Conservation (phyloP, 257 asterid genomes). For the Solanum raphanifolium region DNA sequence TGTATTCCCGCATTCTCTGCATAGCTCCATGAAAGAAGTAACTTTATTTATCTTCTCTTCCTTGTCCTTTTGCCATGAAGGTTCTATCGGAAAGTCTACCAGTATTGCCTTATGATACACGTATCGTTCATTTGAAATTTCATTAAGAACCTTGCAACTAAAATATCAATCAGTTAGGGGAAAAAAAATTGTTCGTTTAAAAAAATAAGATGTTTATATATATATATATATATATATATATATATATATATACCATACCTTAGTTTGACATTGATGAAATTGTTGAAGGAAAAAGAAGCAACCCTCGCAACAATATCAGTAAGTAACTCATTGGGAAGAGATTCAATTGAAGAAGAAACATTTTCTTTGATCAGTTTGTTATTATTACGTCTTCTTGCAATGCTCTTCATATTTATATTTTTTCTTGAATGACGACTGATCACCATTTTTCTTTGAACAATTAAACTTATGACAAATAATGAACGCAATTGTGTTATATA, state of each 20-base stretch:
- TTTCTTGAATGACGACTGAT: neutral
- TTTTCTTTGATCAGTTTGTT: neutral
- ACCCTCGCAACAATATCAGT: neutral
- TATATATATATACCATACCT: neutral
- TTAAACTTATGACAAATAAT: neutral
- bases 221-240: neutral
- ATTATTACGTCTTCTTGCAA: neutral
- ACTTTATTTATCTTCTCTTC: neutral
- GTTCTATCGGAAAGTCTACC: neutral
- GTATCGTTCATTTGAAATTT: neutral
- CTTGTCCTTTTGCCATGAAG: neutral
- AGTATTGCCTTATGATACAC: neutral
- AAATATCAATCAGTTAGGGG: neutral
- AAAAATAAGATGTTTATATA: neutral
- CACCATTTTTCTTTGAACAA: neutral
- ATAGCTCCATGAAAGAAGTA: neutral
- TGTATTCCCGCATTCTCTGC: neutral
- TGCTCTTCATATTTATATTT: neutral
- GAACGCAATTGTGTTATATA: neutral
- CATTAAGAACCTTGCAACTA: neutral
- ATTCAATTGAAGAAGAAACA: neutral
- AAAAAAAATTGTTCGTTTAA: neutral
- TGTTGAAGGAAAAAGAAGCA: neutral
- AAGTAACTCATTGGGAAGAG: neutral
- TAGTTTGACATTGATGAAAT: neutral